Base-by-base conservation (phyloP, 108 stramenopile genomes). In the Skeletonema marinoi region DNA sequence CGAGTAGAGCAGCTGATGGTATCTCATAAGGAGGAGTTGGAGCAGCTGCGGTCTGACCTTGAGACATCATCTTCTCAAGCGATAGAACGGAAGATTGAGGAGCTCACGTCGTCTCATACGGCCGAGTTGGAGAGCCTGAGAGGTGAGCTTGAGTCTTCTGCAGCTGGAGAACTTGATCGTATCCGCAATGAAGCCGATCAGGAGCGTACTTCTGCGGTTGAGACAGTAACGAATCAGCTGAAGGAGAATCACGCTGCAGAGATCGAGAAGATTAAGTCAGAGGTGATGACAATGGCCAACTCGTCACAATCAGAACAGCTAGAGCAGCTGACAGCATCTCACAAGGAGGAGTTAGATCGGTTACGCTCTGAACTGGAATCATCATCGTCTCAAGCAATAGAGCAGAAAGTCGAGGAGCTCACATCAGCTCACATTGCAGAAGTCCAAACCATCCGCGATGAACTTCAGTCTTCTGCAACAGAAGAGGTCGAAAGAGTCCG, bases 81-180 rank as follows among this genome's bases (percentile, higher is more conserved):
- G 1, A 50, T 51, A n/a, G 66, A 80, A 11, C 65, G 35, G 30
- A 54, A 48, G 31, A 44, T 60, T 1, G 70, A 67, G 35, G 77
- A 75, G 39, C 60, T 71, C n/a, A 64, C 60, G 14, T 25, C 62
- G 31, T 39, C 36, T 7, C 72, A 85, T 33, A 48, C 54, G 4
- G 58, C 64, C 3, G 85, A 85, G 46, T 31, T 85, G 9, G 64
- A 88, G 48, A 73, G 32, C 6, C 29, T 82, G 6, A 41, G 73
- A 29, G 21, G 7, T 21, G 66, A 82, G 36, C 38, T 77, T 4
- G 10, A 13, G 33, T 36, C 66, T 21, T 38, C 38, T n/a, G 11
- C 38, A 9, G 14, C 16, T 6, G 60, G 17, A 25, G 75, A 76
- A 25, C 13, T 76, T 13, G 58, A 70, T n/a, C 56, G 58, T 39